These are phyloP conservation scores for Ceratocystis ficicola DNA, from an alignment of 2,329 filamentous ascomycete genomes.

Conservation along the genomic window DNA sequence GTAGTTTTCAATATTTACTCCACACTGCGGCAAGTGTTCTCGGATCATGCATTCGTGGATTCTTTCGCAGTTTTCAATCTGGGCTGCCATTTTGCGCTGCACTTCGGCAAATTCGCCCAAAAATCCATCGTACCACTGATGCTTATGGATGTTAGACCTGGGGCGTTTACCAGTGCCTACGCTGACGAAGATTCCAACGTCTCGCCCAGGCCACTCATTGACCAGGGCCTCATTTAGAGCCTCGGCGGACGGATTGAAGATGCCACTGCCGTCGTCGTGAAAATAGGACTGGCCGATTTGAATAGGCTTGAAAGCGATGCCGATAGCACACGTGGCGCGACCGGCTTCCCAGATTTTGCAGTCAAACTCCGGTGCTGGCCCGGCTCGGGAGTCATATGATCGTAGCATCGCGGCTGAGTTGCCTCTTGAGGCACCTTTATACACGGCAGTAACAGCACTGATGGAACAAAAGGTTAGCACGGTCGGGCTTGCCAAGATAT, in stretches of 20 bases:
- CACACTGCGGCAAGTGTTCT: conserved; percentile 62
- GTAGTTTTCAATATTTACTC: conserved; percentile 81
- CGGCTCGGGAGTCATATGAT: conserved; percentile 89
- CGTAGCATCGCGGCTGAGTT: conserved; percentile 62
- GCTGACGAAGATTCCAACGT: conserved; percentile 84
- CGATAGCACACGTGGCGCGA: conserved; percentile 82
- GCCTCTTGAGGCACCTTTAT: conserved; percentile 64
- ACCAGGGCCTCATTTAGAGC: conserved; percentile 79
- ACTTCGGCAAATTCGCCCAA: conserved; percentile 88
- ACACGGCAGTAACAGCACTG: conserved; percentile 81
- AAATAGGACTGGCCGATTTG: conserved; percentile 88
- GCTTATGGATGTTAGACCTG: conserved; percentile 47
- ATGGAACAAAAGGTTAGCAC: conserved; percentile 11
- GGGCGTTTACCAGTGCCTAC: conserved; percentile 85
- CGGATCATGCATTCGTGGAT: conserved; percentile 78
- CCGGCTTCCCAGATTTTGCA: conserved; percentile 97
- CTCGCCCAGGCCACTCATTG: conserved; percentile 90
- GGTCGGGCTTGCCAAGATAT: neutral
- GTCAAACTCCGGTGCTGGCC: conserved; percentile 80
- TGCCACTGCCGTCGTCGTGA: conserved; percentile 81
- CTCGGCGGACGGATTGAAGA: conserved; percentile 79
- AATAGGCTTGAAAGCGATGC: conserved; percentile 89
- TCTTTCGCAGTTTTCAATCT: conserved; percentile 89
- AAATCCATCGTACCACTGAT: conserved; percentile 90
- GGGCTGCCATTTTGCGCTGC: conserved; percentile 58